Evolutionary conservation across 139 green algal species (phyloP).

Genomic region (Haematococcus lacustris): DNA sequence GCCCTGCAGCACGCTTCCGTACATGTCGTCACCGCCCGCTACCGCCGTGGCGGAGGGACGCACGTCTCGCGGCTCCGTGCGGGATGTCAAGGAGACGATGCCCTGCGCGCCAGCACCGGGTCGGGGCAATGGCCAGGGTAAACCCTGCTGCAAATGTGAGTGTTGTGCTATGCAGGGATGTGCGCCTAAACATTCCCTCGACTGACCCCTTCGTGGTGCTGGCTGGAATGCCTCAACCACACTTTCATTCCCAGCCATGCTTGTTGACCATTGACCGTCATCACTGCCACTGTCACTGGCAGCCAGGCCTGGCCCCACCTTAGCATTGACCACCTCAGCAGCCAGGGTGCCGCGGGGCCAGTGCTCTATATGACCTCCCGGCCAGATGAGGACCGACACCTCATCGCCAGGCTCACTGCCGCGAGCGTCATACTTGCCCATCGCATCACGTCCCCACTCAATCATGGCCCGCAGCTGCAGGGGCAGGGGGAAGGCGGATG

Average conservation of each 20-base stretch:
- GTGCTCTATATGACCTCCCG: constrained; percentile 53
- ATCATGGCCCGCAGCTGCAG: constrained; percentile 69
- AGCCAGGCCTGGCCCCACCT: too few relatives aligned
- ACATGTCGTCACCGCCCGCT: background rate
- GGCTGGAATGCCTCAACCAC: too few relatives aligned
- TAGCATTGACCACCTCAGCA: constrained; percentile 33
- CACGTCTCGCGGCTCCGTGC: constrained; percentile 1
- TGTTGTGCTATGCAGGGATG: too few relatives aligned
- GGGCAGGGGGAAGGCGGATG: too few relatives aligned
- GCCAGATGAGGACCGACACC: constrained; percentile 47
- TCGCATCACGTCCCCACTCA: constrained; percentile 53
- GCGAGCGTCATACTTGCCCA: constrained; percentile 1
- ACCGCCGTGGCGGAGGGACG: constrained; percentile 2
- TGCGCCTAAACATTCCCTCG: too few relatives aligned
- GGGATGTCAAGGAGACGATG: background rate
- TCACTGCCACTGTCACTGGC: too few relatives aligned
- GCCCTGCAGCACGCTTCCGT: background rate
- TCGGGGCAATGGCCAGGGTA: too few relatives aligned
- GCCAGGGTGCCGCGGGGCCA: constrained; percentile 69
- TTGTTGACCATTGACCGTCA: too few relatives aligned
- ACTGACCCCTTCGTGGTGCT: too few relatives aligned
- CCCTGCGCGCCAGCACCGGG: constrained; percentile 6
- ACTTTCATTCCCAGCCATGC: too few relatives aligned
- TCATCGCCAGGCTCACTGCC: constrained; percentile 29
- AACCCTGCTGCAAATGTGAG: too few relatives aligned